Conservation (phyloP, 2,329 filamentous ascomycete genomes). For the Pseudopyricularia cyperi region DNA sequence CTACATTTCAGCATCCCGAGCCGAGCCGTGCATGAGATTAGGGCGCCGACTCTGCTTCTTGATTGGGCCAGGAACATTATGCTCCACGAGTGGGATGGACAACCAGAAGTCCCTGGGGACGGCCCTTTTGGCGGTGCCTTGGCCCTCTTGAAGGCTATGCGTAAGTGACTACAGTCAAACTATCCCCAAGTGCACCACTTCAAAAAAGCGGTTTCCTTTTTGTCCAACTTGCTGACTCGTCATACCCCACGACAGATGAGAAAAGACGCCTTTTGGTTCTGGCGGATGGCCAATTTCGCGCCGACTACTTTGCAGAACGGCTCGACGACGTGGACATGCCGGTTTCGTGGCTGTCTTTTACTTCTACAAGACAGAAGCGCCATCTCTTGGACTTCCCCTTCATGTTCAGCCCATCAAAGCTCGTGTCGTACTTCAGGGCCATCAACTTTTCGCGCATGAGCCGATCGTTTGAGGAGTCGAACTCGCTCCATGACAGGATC, state of each 20-base stretch:
- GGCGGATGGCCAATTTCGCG: slow-evolving; percentile 56
- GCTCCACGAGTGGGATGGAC: slow-evolving; percentile 69
- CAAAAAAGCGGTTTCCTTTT: no score
- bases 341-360: slow-evolving; percentile 53
- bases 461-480: slow-evolving; percentile 59
- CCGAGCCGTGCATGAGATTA: slow-evolving; percentile 41
- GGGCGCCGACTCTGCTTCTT: slow-evolving; percentile 42
- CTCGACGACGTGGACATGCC: slow-evolving; percentile 66
- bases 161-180: slow-evolving; percentile 31
- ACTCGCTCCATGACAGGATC: slow-evolving; percentile 41
- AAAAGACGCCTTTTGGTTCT: slow-evolving; percentile 52
- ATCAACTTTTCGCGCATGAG: slow-evolving; percentile 85
- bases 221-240: background rate
- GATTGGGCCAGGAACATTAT: slow-evolving; percentile 68
- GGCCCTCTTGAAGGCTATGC: slow-evolving; percentile 57
- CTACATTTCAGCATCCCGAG: slow-evolving; percentile 37
- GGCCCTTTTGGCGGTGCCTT: slow-evolving; percentile 67
- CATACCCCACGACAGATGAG: slow-evolving; percentile 32
- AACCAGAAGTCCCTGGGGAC: slow-evolving; percentile 54
- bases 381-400: slow-evolving; percentile 75
- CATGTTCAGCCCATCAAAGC: slow-evolving; percentile 58
- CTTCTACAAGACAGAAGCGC: slow-evolving; percentile 45
- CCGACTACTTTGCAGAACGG: slow-evolving; percentile 62
- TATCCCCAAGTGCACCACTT: background rate
- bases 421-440: slow-evolving; percentile 76